These are phyloP conservation scores for Sporisorium reilianum DNA, from an alignment of 1,284 basidiomycete genomes.

Conservation along the genomic window DNA sequence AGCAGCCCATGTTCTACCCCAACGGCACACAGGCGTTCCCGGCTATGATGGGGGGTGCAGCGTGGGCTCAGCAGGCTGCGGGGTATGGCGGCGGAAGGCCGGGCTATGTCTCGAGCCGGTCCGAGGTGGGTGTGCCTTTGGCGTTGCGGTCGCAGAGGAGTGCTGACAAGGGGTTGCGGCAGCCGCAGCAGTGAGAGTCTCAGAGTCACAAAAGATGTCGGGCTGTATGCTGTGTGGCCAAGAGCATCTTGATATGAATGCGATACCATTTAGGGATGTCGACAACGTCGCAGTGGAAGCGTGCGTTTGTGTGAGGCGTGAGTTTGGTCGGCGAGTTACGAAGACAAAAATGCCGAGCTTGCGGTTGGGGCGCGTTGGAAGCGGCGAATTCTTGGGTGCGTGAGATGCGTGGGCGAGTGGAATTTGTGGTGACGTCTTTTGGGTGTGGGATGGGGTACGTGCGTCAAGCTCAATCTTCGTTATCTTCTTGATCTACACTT, in stretches of 20 bases:
- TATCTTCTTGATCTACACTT: not conserved
- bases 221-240: no score
- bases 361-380: not conserved
- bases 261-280: not conserved
- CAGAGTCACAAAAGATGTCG: no score
- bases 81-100: slow-evolving; percentile 6
- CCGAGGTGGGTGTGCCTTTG: slow-evolving; percentile 21
- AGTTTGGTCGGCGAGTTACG: not conserved
- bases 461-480: not conserved
- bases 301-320: not conserved
- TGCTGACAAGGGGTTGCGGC: slow-evolving; percentile 14
- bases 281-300: not conserved
- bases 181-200: slow-evolving; percentile 3
- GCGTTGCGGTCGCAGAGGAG: slow-evolving; percentile 25
- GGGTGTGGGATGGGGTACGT: not conserved
- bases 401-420: no score
- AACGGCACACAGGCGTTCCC: slow-evolving; percentile 5
- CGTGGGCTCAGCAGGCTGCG: not conserved
- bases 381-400: slow-evolving; percentile 4
- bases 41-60: slow-evolving; percentile 8
- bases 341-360: not conserved
- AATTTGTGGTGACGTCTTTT: not conserved
- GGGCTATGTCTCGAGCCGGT: slow-evolving; percentile 12
- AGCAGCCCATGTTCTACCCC: slow-evolving; percentile 18
- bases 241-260: no score